A percentile compares a stretch with the other conserved stretches of the same genome.
phyloP scores from a whole-genome alignment of 495 filamentous ascomycete genomes.

The Talaromyces thailandensis region DNA sequence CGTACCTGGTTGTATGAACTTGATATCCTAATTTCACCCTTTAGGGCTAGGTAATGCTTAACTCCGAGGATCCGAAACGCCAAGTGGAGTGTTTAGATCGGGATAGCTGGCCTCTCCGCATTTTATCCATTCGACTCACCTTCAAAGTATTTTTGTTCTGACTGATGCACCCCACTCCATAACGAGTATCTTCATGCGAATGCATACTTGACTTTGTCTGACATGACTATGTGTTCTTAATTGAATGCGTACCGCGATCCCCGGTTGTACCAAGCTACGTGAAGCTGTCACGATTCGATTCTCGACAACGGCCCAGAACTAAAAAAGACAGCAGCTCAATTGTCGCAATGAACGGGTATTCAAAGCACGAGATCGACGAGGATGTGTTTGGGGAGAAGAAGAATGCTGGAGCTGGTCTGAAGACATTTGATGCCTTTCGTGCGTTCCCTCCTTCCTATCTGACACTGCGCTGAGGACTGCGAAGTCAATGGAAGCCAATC shows the following conservation, averaged over 20 bases:
- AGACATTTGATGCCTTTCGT: conserved; percentile 98
- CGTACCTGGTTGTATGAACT: not conserved
- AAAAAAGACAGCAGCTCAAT: not conserved
- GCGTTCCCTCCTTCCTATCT: conserved; percentile 26
- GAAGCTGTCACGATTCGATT: not conserved
- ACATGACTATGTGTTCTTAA: conserved; percentile 3
- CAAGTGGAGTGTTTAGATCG: not conserved
- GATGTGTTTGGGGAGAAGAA: conserved; percentile 69
- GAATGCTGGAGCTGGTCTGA: conserved; percentile 49
- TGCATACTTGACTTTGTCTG: not conserved
- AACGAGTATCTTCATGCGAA: not conserved
- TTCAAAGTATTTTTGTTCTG: not conserved
- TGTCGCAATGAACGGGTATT: conserved; percentile 61
- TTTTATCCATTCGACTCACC: not conserved
- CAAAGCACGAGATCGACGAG: conserved; percentile 62
- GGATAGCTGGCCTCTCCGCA: conserved; percentile 8
- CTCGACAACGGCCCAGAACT: not conserved
- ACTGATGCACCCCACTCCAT: not conserved
- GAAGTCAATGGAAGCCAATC: not conserved
- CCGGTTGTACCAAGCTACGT: not conserved
- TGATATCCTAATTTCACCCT: not conserved
- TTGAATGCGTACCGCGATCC: not conserved
- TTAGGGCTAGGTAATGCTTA: not conserved
- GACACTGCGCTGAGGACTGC: not conserved
- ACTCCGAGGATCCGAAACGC: not conserved